phyloP scores from a whole-genome alignment of 306 rosid genomes.

The Heteromeles arbutifolia region DNA sequence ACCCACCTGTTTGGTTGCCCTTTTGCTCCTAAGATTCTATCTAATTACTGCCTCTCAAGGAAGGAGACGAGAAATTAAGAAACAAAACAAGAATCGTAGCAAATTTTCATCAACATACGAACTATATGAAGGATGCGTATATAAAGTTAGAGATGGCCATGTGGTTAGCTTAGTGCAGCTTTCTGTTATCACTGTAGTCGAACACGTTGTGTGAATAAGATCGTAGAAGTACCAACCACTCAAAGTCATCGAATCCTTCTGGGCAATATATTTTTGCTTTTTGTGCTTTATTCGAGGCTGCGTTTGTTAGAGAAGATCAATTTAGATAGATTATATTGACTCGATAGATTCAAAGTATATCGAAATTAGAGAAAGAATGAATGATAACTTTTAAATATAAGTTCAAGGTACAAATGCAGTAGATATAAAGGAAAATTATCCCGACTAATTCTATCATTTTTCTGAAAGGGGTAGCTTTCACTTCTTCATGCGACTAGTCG shows the following conservation, averaged over 20 bases:
- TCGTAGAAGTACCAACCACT: not conserved
- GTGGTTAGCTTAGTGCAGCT: not conserved
- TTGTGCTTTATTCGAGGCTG: too few relatives aligned
- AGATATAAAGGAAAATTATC: too few relatives aligned
- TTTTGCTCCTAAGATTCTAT: slow-evolving; percentile 6
- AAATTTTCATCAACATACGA: not conserved
- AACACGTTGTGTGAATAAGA: slow-evolving; percentile 1
- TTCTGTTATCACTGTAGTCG: not conserved
- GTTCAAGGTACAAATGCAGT: too few relatives aligned
- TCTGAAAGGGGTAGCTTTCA: too few relatives aligned
- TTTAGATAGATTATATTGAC: too few relatives aligned
- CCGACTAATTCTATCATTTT: too few relatives aligned
- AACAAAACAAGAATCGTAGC: not conserved
- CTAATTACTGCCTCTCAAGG: not conserved
- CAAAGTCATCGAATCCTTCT: not conserved
- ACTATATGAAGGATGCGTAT: not conserved
- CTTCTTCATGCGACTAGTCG: not conserved
- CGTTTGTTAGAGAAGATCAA: too few relatives aligned
- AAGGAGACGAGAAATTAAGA: not conserved
- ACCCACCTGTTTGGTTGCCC: slow-evolving; percentile 16
- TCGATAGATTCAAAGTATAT: too few relatives aligned
- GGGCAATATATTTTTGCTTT: not conserved
- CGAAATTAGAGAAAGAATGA: too few relatives aligned
- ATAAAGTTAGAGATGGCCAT: not conserved
- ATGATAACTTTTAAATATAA: too few relatives aligned